Evolutionary conservation across 352 stramenopile genomes (phyloP), one percentile per base, ranked within the genome.

Genomic region (Poterioochromonas sp.): DNA sequence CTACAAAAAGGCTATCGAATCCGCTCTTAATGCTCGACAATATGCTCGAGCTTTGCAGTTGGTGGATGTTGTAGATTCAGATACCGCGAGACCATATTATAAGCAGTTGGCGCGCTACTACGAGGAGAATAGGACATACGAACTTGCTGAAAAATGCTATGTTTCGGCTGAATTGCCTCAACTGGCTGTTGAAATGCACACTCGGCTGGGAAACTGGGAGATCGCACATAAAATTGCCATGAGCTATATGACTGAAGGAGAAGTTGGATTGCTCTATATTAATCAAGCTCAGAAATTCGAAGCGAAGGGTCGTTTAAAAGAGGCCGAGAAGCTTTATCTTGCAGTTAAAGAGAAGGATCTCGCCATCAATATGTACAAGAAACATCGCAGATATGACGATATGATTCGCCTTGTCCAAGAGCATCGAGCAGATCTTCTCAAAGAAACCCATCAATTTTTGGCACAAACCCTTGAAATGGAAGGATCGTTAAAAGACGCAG

Each of bases 281-380:
- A 88, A 95, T 79, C 90, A 96, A 73, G 92, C 91, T 11, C 88
- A 96, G 60, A 90, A 91, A 41, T 92, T 96, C 84, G 91, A 95
- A 73, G 86, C 84, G 58, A 83, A 89, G 77, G 89, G 89, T 71
- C 94, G 94, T 76, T 86, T 94, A 51, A 94, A 95, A 73, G 91
- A 97, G 54, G 92, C 92, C 0, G 92, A 97, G 80, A 94, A 94
- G 79, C 87, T 97, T 34, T 95, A 95, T 81, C 76, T 97, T 29
- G 91, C 88, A 0, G 91, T 97, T 39, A 94, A 95, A 80, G 90
- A 96, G 64, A 87, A 89, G 1, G 90, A 97, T 79, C 78, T 94
- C 29, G 93, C 93, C 43, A 97, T 97, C 83, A 92, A 93, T 80
- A 97, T 97, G 91, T 97, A 97, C 89, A 96, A 97, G 85, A 95